These are phyloP conservation scores for Excoecaria agallocha DNA, from an alignment of 345 rosid genomes.

Conservation along the genomic window DNA sequence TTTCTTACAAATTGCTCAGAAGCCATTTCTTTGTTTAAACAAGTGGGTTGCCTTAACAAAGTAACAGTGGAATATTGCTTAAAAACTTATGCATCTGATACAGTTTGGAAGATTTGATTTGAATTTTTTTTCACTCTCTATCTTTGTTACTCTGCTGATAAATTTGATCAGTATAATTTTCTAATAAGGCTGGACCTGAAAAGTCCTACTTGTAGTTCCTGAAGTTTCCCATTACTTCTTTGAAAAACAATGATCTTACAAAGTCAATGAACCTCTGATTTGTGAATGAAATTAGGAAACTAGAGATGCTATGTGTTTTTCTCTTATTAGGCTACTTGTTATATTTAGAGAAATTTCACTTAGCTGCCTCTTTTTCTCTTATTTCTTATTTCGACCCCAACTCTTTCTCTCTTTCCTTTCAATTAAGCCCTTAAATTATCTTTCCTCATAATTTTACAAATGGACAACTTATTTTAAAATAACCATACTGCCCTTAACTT, in stretches of 20 bases:
- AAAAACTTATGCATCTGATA: neutral
- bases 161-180: neutral
- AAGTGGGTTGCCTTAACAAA: neutral
- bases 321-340: too few species aligned
- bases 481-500: too few species aligned
- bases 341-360: too few species aligned
- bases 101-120: neutral
- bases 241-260: conserved; percentile 3
- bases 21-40: neutral
- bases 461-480: too few species aligned
- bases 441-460: too few species aligned
- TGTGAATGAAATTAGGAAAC: neutral
- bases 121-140: neutral
- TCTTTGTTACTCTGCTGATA: too few species aligned
- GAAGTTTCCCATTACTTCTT: neutral
- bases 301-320: too few species aligned
- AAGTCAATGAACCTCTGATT: neutral
- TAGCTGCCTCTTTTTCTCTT: too few species aligned
- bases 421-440: too few species aligned
- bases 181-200: neutral
- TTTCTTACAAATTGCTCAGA: neutral
- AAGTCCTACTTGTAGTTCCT: neutral
- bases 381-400: too few species aligned
- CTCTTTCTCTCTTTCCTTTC: too few species aligned
- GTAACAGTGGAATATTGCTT: neutral